These are phyloP conservation scores for Termitomyces heimii DNA, from an alignment of 768 basidiomycete species.

Conservation along the genomic window DNA sequence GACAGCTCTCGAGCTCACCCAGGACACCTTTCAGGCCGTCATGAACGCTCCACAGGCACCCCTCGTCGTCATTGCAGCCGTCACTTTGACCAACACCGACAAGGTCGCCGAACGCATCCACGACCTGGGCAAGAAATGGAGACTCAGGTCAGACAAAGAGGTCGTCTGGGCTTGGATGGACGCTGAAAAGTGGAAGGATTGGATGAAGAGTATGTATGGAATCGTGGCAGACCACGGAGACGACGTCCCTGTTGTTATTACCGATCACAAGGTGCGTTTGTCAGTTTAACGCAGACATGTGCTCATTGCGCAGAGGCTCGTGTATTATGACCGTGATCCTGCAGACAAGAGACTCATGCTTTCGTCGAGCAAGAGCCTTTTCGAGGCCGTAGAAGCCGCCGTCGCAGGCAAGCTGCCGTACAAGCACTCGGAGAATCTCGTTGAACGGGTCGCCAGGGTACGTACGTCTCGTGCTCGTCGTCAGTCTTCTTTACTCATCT, in stretches of 20 bases:
- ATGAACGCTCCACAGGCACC: conserved; percentile 78
- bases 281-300: neutral
- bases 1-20: conserved; percentile 64
- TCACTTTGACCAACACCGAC: conserved; percentile 26
- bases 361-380: conserved; percentile 44
- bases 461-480: conserved; percentile 26
- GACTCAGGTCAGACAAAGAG: conserved; percentile 38
- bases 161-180: conserved; percentile 94
- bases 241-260: conserved; percentile 56
- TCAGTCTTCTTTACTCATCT: neutral
- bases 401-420: conserved; percentile 40
- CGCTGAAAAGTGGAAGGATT: conserved; percentile 72
- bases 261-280: conserved; percentile 68
- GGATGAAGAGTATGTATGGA: conserved; percentile 92
- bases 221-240: conserved; percentile 33
- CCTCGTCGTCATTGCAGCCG: conserved; percentile 72
- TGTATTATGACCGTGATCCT: conserved; percentile 73
- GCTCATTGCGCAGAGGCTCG: conserved; percentile 40
- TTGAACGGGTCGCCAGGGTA: conserved; percentile 66
- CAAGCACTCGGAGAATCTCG: conserved; percentile 63
- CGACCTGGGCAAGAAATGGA: conserved; percentile 59
- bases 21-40: conserved; percentile 75
- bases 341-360: conserved; percentile 50
- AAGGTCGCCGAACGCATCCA: conserved; percentile 41
- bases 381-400: conserved; percentile 66